Conservation (phyloP, 768 basidiomycete species). For the Panellus pusillus region DNA sequence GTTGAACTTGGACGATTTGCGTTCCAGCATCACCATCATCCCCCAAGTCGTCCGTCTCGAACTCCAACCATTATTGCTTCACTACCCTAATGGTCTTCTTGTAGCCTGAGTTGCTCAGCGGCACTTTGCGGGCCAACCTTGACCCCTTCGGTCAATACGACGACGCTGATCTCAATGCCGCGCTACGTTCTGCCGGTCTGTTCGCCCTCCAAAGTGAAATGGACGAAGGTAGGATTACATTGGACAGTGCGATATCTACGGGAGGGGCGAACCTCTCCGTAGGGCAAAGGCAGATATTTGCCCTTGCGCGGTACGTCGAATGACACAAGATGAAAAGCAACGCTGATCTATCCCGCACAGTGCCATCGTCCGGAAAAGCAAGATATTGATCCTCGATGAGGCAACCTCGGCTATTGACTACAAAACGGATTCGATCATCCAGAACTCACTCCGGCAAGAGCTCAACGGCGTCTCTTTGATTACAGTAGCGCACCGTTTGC, state of each 20-base stretch:
- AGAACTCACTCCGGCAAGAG: constrained; percentile 33
- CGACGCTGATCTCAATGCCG: constrained; percentile 37
- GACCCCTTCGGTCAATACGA: constrained; percentile 48
- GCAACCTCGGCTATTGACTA: constrained; percentile 22
- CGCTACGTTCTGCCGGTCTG: constrained; percentile 35
- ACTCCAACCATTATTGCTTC: neutral
- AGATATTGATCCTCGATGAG: constrained; percentile 23
- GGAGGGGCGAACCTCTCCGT: constrained; percentile 32
- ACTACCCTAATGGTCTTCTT: neutral
- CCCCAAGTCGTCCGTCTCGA: constrained; percentile 24
- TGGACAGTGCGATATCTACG: constrained; percentile 3
- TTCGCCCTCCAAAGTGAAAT: constrained; percentile 33
- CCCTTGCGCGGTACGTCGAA: constrained; percentile 31
- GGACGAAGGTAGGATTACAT: constrained; percentile 25
- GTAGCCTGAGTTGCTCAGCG: constrained; percentile 37
- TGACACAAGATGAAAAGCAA: constrained; percentile 18
- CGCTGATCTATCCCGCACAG: constrained; percentile 3
- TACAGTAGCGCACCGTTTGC: constrained; percentile 16
- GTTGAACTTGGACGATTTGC: constrained; percentile 45
- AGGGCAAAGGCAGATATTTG: constrained; percentile 49
- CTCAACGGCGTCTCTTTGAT: constrained; percentile 10
- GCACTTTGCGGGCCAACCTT: constrained; percentile 43
- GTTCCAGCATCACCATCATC: constrained; percentile 47
- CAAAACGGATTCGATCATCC: constrained; percentile 44
- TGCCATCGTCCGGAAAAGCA: constrained; percentile 19